Base-by-base conservation (phyloP, 768 basidiomycete genomes). In the Pisolithus tinctorius region DNA sequence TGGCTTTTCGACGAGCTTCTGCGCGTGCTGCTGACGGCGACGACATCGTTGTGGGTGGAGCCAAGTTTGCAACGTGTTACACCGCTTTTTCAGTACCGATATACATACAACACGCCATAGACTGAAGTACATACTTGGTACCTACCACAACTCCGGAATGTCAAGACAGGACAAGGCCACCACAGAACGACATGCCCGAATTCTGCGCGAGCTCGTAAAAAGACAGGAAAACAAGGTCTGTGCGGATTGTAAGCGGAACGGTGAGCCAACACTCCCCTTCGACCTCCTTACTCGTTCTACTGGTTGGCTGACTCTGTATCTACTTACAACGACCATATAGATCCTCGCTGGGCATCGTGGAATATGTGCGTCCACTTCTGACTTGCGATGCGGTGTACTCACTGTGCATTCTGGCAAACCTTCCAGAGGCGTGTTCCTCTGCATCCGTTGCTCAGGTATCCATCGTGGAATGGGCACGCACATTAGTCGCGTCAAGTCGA, bases 381-480 rank as follows among this genome's bases (percentile, higher is more conserved):
- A 29, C 23, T 25, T 44, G 14, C 0, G 20, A 25, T 16, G 4
- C 10, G 26, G 45, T 13, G 20, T 34, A 25, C 39, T 20, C 8
- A 14, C n/a, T 25, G 5, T 14, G 11, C 16, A 0, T 17, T 31
- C 46, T 56, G 29, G 54, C 51, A 14, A 52, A 23, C 31, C 14
- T 53, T 50, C 20, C 55, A 93, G 91, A 26, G 95, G 95, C 23
- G 86, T 93, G 2, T 96, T 93, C 64, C 75, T 98, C 37, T 99
- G 95, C 65, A 96, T 99, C 57, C 83, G 95, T 52, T 99, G 95
- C 70, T 97, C 94, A 13, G 95, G 95, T 27, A 89, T 97, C 51
- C 95, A 99, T 69, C 85, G 95, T 40, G 87, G 91, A 38, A 93
- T 99, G 92, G 95, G 95, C 53, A 97, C 95, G 0, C 95, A 99